Percentiles rank a stretch among this genome's conserved stretches.
These are phyloP conservation scores for Allium fistulosum DNA, from an alignment of 106 monocot genomes.

Conservation along the genomic window DNA sequence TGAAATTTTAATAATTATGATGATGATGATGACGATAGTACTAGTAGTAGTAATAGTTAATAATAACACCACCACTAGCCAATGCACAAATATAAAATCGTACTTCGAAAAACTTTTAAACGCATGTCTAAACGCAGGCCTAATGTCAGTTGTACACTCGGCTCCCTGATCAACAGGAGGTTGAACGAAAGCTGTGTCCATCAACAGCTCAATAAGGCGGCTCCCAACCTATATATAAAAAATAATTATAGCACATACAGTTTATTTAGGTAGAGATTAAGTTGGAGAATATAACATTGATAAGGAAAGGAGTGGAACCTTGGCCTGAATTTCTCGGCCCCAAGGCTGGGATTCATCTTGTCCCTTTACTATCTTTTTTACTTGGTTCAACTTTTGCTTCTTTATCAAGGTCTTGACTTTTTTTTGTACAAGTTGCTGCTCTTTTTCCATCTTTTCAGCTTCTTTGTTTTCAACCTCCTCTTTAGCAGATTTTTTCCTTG, in stretches of 20 bases:
- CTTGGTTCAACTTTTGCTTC: constrained; percentile 62
- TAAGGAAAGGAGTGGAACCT: constrained; percentile 23
- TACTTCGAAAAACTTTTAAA: constrained; percentile 49
- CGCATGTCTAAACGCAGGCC: constrained; percentile 77
- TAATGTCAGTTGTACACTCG: constrained; percentile 75
- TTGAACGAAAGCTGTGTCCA: constrained; percentile 87
- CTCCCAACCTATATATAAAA: constrained; percentile 65
- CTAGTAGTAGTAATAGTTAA: too few species aligned
- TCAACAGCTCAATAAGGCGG: constrained; percentile 81
- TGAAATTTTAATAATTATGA: too few species aligned
- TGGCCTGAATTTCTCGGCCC: constrained; percentile 76
- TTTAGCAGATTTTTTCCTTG: constrained; percentile 51
- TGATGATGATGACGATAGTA: too few species aligned
- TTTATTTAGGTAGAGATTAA: too few species aligned
- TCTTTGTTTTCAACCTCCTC: constrained; percentile 21
- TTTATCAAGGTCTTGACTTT: constrained; percentile 80
- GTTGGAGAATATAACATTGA: too few species aligned
- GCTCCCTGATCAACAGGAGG: constrained; percentile 69
- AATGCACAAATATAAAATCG: not conserved
- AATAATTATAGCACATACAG: not conserved
- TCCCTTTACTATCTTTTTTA: constrained; percentile 66
- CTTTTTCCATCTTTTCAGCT: constrained; percentile 33
- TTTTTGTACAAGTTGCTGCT: constrained; percentile 57
- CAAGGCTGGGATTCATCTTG: constrained; percentile 68
- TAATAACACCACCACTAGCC: too few species aligned